Evolutionary conservation across 2,329 filamentous ascomycete genomes (phyloP).

Genomic region (Ascochyta koolunga): DNA sequence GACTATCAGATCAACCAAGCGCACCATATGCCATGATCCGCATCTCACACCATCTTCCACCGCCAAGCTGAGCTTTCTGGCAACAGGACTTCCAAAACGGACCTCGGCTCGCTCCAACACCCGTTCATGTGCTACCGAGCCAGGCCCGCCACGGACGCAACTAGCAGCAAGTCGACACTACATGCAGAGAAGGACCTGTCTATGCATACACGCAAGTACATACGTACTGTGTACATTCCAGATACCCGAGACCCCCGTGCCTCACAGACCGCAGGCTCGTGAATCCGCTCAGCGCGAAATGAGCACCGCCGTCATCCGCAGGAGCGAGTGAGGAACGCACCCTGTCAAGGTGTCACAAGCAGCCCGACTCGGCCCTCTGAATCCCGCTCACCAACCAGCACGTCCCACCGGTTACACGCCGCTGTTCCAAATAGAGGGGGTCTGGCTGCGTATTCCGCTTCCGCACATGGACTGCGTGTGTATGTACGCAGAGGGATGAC

Average conservation of each 20-base stretch:
- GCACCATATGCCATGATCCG: not conserved
- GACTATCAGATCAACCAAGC: not conserved
- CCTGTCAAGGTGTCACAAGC: not conserved
- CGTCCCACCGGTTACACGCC: not conserved
- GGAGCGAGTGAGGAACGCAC: not conserved
- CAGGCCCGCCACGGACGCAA: not conserved
- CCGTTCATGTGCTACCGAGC: not conserved
- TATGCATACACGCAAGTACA: not conserved
- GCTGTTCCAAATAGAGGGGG: not conserved
- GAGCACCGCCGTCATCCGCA: not conserved
- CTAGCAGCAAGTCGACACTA: not conserved
- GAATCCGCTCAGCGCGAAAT: not conserved
- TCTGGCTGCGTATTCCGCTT: too few relatives aligned
- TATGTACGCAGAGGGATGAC: too few relatives aligned
- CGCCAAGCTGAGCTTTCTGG: not conserved
- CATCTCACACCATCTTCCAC: not conserved
- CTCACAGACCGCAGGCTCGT: not conserved
- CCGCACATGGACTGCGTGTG: too few relatives aligned
- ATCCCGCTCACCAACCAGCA: not conserved
- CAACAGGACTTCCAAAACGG: not conserved
- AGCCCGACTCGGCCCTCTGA: not conserved
- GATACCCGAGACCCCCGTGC: not conserved
- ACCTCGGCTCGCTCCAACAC: slow-evolving; percentile 6
- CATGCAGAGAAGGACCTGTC: not conserved
- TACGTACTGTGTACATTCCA: not conserved